A percentile compares a stretch with the other conserved stretches of the same genome.
Conservation (phyloP, 495 filamentous ascomycete species). For the Pseudoneurospora amorphoporcata region DNA sequence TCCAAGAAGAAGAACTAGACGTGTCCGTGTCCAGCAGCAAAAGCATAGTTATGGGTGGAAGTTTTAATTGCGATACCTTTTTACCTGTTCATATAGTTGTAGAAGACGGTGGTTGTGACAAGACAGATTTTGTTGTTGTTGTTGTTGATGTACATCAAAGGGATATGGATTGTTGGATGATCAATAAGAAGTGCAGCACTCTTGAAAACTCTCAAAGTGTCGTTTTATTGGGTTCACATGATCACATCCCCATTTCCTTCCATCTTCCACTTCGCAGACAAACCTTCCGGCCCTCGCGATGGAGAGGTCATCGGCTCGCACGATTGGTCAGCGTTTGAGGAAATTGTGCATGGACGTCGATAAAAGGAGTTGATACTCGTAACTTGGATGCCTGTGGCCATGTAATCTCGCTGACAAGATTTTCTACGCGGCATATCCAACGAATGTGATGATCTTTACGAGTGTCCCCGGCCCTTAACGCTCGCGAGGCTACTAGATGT, state of each 20-base stretch:
- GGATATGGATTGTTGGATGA: background rate
- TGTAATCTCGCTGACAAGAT: background rate
- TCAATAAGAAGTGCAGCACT: background rate
- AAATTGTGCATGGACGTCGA: no score
- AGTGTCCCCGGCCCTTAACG: no score
- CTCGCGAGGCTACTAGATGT: no score
- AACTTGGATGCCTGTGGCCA: background rate
- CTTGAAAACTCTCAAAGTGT: background rate
- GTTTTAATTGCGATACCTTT: background rate
- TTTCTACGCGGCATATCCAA: no score
- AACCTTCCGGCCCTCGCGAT: background rate
- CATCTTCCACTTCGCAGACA: background rate
- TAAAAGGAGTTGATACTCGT: background rate
- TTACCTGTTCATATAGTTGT: background rate
- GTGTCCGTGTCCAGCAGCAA: background rate
- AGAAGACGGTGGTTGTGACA: background rate
- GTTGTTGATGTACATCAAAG: background rate
- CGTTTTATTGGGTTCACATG: background rate
- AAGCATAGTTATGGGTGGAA: background rate
- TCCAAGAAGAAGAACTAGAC: constrained; percentile 30
- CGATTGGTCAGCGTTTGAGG: no score
- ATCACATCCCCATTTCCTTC: background rate
- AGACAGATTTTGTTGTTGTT: background rate
- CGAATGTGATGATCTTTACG: no score
- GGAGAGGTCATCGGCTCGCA: background rate